Conservation (phyloP, 2,329 filamentous ascomycete species). For the Neofusicoccum kwambonambiense region DNA sequence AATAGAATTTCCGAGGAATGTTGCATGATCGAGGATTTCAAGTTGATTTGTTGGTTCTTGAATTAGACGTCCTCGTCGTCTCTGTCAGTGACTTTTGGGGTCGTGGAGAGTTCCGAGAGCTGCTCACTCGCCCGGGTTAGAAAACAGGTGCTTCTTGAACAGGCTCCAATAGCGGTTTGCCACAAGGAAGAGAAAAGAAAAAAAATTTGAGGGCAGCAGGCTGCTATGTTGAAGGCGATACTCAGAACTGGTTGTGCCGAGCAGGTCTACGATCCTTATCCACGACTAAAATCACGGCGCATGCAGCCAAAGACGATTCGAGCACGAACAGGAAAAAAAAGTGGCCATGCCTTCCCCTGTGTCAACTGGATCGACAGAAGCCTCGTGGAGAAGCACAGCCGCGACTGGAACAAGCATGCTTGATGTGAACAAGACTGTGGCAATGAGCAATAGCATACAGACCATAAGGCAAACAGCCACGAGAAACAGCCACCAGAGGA, state of each 20-base stretch:
- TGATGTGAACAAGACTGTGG: background rate
- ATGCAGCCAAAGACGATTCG: too few species aligned
- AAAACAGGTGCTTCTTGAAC: too few species aligned
- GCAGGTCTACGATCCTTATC: too few species aligned
- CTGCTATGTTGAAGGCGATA: too few species aligned
- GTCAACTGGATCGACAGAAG: background rate
- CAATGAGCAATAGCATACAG: background rate
- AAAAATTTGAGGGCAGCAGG: too few species aligned
- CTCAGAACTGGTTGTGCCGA: too few species aligned
- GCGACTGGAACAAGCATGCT: background rate
- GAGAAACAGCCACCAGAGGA: background rate
- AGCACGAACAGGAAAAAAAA: background rate
- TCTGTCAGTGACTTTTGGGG: background rate
- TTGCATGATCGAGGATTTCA: background rate
- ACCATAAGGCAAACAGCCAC: background rate
- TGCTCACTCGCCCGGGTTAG: too few species aligned
- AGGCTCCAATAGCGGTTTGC: too few species aligned
- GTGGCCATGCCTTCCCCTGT: background rate
- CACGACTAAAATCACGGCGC: too few species aligned
- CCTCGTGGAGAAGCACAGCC: background rate
- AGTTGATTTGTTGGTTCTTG: background rate
- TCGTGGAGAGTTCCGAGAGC: background rate
- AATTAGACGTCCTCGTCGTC: background rate
- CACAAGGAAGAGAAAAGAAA: too few species aligned
- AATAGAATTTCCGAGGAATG: background rate